Base-by-base conservation (phyloP, 106 monocot genomes). In the Gastrodia elata region DNA sequence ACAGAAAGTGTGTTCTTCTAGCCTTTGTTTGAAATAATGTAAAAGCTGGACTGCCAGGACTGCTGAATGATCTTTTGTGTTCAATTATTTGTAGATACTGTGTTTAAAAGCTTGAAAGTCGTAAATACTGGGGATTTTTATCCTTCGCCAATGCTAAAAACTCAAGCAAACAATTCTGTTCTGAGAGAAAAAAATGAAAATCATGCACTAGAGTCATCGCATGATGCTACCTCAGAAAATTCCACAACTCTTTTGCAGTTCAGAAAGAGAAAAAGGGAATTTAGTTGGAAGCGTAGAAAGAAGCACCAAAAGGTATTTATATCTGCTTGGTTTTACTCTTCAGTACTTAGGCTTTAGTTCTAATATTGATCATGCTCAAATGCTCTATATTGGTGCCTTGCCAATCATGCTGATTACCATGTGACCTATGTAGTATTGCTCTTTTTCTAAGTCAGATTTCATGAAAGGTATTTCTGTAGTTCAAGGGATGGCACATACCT, bases 201-300 rank as follows among this genome's bases (percentile, higher is more conserved):
- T 26, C 0, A 26, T 24, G 40, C 3, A 69, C 40, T 35, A 22
- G 24, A 41, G 1, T 69, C 38, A 69, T 22, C 33, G 0, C 24
- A 40, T 39, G 26, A 40, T 40, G 69, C 22, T 69, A 11, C 25
- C 41, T 40, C 40, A 41, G 69, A 69, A 69, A 69, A 40, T 40
- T 69, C 35, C 24, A 40, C 18, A 13, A 40, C 22, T 69, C 11
- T 11, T 24, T 18, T 26, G 69, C 69, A 69, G 13, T 69, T 40
- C 40, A 39, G 40, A 40, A 69, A 69, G 25, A 40, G 69, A 25
- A 69, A 25, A 69, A 39, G 69, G 18, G 69, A 69, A 22, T 69
- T 69, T 40, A 69, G 69, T 69, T 69, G 69, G 69, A 32, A 25
- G 14, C 69, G 69, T 11, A 69, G 69, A 69, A 69, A 25, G n/a